Base-by-base conservation (phyloP, 108 stramenopile genomes). In the Skeletonema grethae region DNA sequence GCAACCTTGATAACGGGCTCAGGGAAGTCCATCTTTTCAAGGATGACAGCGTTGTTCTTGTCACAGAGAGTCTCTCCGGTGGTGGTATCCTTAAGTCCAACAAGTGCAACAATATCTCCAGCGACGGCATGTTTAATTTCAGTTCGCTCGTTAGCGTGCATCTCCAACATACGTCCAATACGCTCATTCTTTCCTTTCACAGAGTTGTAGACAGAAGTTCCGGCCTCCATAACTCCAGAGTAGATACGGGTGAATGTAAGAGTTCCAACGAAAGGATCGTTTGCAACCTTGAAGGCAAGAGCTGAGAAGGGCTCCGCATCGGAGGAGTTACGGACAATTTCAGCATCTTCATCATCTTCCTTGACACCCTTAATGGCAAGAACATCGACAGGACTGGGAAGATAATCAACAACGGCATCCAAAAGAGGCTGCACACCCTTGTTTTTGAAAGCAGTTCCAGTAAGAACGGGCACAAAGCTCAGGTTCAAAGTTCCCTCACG, bases 11-110 rank as follows among this genome's bases (percentile, higher is more conserved):
- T 99, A 35, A 99, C 99, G 18, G 99, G 97, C 50, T 97, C 97
- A 28, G 98, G 97, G 93, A 98, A 98, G 78, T 99, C 98, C 97
- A 99, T 98, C 87, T 97, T 97, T 82, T 97, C 97, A 50, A 96
- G 88, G 55, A 90, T 92, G 69, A 96, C 91, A 29, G 89, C 70
- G 29, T 93, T 67, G 66, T 71, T 61, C 85, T 94, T 87, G 58
- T 83, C 82, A 69, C 94, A 95, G 29, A 99, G 88, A 43, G 98
- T 99, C 67, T 99, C 99, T 62, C 99, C 99, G 4, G 99, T 99
- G 69, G 95, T 93, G 35, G 98, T 96, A 65, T 95, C 91, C 71
- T 97, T 97, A 16, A 99, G 79, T 28, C 99, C 99, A 67, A 97
- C 97, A 32, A 98, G 79, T 13, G 90, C 95, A 72, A 98, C 88